Evolutionary conservation across 1,284 basidiomycete species (phyloP).

Genomic region (Ceratobasidium papillatum): DNA sequence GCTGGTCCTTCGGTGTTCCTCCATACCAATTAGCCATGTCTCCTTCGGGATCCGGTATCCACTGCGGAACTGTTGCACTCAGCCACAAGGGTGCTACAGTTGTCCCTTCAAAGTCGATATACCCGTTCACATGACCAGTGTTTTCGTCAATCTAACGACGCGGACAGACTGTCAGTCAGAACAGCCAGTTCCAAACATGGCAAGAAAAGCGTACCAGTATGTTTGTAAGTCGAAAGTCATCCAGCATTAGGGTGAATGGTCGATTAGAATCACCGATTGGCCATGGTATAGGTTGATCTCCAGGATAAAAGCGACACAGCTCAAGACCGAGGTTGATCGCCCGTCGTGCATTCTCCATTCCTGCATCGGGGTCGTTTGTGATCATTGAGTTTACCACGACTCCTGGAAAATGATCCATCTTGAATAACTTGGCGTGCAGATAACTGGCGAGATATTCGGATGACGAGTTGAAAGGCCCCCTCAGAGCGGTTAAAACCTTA

Average conservation of each 20-base stretch:
- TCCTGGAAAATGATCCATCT: neutral
- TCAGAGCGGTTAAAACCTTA: neutral
- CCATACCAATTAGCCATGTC: neutral
- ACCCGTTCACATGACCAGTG: slow-evolving; percentile 43
- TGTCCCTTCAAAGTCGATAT: slow-evolving; percentile 47
- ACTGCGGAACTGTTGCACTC: slow-evolving; percentile 43
- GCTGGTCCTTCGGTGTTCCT: neutral
- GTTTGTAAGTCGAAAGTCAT: slow-evolving; percentile 8
- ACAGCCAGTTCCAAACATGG: too few species aligned
- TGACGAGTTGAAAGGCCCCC: neutral
- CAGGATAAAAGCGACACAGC: neutral
- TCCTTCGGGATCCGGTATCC: neutral
- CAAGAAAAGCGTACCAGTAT: neutral
- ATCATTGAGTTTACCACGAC: neutral
- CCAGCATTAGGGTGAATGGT: neutral
- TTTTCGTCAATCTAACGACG: neutral
- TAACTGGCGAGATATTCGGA: neutral
- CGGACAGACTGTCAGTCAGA: too few species aligned
- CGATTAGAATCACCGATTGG: neutral
- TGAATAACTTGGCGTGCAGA: neutral
- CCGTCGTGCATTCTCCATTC: neutral
- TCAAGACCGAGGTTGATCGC: neutral
- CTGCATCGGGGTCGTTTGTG: neutral
- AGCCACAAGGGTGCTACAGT: slow-evolving; percentile 46
- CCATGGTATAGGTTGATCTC: neutral